A percentile compares a stretch with the other conserved stretches of the same genome.
These are phyloP conservation scores for Spiromastix sp. DNA, from an alignment of 2,329 filamentous ascomycete genomes.

Conservation along the genomic window DNA sequence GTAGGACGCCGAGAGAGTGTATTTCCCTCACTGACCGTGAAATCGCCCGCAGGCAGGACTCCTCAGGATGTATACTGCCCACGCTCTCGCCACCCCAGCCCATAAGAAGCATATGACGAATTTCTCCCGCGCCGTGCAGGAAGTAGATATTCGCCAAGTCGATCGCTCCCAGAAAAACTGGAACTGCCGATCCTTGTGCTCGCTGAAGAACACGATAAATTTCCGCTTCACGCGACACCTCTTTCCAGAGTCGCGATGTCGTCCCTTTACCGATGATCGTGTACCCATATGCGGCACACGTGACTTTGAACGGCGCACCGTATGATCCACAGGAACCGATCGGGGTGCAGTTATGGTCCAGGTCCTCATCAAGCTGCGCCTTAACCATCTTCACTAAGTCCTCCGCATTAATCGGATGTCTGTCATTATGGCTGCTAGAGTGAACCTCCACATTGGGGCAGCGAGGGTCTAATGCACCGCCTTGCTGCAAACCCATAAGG, in stretches of 20 bases:
- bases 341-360: conserved; percentile 19
- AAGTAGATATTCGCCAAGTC: conserved; percentile 18
- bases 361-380: conserved; percentile 17
- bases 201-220: conserved; percentile 16
- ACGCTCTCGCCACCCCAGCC: conserved; percentile 17
- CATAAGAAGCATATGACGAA: conserved; percentile 23
- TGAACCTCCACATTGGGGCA: conserved; percentile 20
- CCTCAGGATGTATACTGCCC: conserved; percentile 7
- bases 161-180: conserved; percentile 19
- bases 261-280: conserved; percentile 23
- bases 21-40: background rate
- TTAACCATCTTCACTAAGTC: conserved; percentile 15
- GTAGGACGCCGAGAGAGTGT: background rate
- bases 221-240: conserved; percentile 17
- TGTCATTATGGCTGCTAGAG: conserved; percentile 5
- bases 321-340: conserved; percentile 17
- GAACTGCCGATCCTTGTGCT: conserved; percentile 19
- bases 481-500: conserved; percentile 17
- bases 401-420: conserved; percentile 12
- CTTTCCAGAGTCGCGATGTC: conserved; percentile 16
- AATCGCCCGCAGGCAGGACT: conserved; percentile 12
- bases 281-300: conserved; percentile 16
- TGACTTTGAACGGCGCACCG: conserved; percentile 22
- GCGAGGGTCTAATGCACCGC: conserved; percentile 12
- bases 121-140: conserved; percentile 18